phyloP scores from a whole-genome alignment of 345 rosid genomes.

The Lepidium aucheri region DNA sequence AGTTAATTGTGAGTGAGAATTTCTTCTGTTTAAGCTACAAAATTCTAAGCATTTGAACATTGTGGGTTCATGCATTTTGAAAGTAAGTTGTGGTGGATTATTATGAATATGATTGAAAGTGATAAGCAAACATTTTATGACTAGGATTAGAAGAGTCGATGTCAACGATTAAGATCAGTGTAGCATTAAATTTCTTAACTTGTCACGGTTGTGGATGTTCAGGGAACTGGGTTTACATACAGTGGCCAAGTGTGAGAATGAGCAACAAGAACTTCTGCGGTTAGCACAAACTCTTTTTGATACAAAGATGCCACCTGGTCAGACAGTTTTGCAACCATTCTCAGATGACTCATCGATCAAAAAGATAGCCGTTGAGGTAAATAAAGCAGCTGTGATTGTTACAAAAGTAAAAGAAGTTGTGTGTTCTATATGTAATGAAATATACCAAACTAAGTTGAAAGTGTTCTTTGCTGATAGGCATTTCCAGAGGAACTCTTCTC shows the following conservation, averaged over 20 bases:
- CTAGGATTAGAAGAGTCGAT: background rate
- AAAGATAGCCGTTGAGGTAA: conserved; percentile 70
- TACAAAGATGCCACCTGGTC: conserved; percentile 81
- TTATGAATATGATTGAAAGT: background rate
- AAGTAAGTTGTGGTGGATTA: background rate
- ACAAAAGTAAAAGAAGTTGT: background rate
- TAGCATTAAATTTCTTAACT: background rate
- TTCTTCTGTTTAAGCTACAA: background rate
- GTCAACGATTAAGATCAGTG: background rate
- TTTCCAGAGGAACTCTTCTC: conserved; percentile 93
- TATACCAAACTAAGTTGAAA: background rate
- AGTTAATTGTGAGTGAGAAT: background rate
- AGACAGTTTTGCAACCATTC: conserved; percentile 72
- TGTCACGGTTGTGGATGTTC: background rate
- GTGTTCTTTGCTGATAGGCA: conserved; percentile 33
- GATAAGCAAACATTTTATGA: background rate
- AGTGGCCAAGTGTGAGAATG: conserved; percentile 50
- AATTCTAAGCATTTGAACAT: background rate
- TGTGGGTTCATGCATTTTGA: background rate
- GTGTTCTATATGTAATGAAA: background rate
- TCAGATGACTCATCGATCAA: conserved; percentile 71
- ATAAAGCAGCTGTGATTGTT: background rate
- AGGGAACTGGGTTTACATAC: conserved; percentile 88
- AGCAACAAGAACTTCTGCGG: conserved; percentile 55
- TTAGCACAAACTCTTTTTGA: conserved; percentile 88